Base-by-base conservation (phyloP, 768 basidiomycete genomes). In the Boletales sp. region DNA sequence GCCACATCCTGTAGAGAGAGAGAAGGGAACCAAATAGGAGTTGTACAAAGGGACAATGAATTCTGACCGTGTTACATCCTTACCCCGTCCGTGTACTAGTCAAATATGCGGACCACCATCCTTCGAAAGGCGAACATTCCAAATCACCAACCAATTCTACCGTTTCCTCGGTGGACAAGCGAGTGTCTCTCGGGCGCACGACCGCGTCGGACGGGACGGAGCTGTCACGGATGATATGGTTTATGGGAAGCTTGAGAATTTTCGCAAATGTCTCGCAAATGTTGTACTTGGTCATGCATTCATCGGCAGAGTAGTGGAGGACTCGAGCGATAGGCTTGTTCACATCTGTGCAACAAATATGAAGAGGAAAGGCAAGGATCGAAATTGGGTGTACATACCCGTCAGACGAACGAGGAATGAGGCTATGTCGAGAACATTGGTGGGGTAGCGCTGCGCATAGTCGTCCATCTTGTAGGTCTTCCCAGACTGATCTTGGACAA, bases 381-480 rank as follows among this genome's bases (percentile, higher is more conserved):
- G 14, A 25, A 17, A 8, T 46, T 10, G 14, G 31, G 9, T 28
- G 6, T 8, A 69, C 78, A 43, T 54, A 92, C 91, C 76, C 19
- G 81, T 74, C 4, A 95, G 74, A 35, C 88, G 83, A 38, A 85
- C 83, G 31, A 97, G 75, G 61, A 95, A 94, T 18, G 81, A 74
- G 2, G 88, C 93, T 47, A 97, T 86, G 62, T 97, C 94, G 31
- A 84, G 60, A 11, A 91, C 84, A 60, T 93, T 93, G 21, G 95
- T 98, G 0, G 95, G 95, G 70, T 87, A 95, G 28, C 95, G 80
- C 15, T 86, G 90, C 21, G 91, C 93, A 64, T 84, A 95, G 66
- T 95, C 86, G 64, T 99, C 95, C 95, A 97, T 97, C 67, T 84
- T 91, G 74, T 94, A 94, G 33, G 71, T 73, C 70, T 94, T 94